Base-by-base conservation (phyloP, 352 stramenopile genomes). In the Globisporangium megalacanthum region DNA sequence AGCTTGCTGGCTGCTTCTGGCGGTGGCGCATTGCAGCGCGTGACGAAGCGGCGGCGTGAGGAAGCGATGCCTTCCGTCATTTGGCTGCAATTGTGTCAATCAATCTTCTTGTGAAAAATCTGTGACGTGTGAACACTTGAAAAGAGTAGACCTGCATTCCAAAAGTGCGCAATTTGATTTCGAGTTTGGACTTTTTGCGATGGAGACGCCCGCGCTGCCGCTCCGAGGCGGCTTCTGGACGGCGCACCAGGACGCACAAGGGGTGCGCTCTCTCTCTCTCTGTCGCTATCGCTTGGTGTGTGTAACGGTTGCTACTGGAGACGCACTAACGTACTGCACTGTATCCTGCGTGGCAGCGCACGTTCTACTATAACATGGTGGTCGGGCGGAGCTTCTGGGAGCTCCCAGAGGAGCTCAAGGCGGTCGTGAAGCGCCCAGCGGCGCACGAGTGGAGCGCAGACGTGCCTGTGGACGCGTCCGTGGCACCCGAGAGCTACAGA, bases 281-380 rank as follows among this genome's bases (percentile, higher is more conserved):
- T 35, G 25, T 51, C 25, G 4, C 14, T 6, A 22, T 29, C 45
- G 42, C 19, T 45, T 33, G 29, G 8, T 11, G 47, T 49, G 15
- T 13, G 17, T 29, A 4, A 29, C 1, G 25, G 25, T 29, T 29
- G 25, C 25, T 29, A 29, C 25, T 29, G 25, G 25, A 29, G 25
- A 29, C 25, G 25, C 25, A 29, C 25, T 29, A 4, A 29, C 25
- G 2, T 29, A 10, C 1, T 49, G 5, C n/a, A 15, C 17, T 56
- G 22, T 25, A 3, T 17, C 13, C 20, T 19, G 19, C 17, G 14
- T 19, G 6, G 46, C 33, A 93, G 83, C 77, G 83, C 54, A 78
- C 57, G 60, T 93, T 82, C 49, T 93, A 83, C 71, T 93, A 79
- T 61, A 93, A 93, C 56, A 83, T 93, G 69, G 75, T 68, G 17